phyloP scores from a whole-genome alignment of 352 stramenopile species.

The Phytopythium montanum region DNA sequence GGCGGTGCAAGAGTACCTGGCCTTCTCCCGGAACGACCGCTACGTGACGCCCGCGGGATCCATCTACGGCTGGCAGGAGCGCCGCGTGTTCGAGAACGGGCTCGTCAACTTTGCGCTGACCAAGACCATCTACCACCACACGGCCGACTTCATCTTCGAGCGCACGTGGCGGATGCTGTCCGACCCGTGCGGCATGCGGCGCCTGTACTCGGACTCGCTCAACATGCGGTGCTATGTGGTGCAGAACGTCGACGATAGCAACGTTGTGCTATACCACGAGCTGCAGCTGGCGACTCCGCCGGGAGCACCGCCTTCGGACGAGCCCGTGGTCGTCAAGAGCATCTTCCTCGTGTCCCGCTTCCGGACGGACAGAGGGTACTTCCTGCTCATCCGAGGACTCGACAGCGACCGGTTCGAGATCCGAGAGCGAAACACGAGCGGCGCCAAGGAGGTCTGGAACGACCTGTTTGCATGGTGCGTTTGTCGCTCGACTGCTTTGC shows the following conservation, averaged over 20 bases:
- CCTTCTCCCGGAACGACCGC: background rate
- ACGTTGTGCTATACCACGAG: conserved; percentile 6
- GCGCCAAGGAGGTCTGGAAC: conserved; percentile 1
- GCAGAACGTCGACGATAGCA: conserved; percentile 9
- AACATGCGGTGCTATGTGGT: conserved; percentile 6
- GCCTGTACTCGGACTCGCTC: conserved; percentile 4
- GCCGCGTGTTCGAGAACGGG: conserved; percentile 2
- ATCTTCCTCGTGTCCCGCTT: conserved; percentile 5
- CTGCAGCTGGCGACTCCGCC: background rate
- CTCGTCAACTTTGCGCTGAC: conserved; percentile 1
- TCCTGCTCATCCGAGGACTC: conserved; percentile 4
- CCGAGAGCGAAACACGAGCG: background rate
- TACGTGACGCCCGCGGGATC: background rate
- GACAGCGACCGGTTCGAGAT: conserved; percentile 4
- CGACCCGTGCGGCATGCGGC: background rate
- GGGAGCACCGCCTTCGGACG: background rate
- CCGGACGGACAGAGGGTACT: background rate
- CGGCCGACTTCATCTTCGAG: conserved; percentile 4
- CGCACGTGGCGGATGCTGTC: conserved; percentile 4
- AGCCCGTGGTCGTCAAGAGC: conserved; percentile 3
- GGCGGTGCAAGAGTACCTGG: background rate
- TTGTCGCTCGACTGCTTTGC: background rate
- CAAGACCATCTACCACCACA: conserved; percentile 8
- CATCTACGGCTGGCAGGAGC: conserved; percentile 1
- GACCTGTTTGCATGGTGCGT: conserved; percentile 6